Conservation (phyloP, 2,329 filamentous ascomycete genomes). For the Phaeosphaeriaceae sp. region DNA sequence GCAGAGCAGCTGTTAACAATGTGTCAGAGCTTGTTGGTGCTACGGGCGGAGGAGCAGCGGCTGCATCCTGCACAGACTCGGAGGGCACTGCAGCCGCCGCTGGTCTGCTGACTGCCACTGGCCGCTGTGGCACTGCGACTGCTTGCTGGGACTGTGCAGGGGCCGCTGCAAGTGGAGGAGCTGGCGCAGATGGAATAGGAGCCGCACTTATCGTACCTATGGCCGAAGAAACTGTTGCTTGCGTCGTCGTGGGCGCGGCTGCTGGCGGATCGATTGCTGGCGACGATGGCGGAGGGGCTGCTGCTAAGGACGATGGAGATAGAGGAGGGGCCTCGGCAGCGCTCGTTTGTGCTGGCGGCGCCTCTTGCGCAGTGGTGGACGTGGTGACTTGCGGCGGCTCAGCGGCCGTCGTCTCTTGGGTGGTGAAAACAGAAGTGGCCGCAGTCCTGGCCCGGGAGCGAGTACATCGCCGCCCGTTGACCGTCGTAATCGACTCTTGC, state of each 20-base stretch:
- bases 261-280: conserved; percentile 21
- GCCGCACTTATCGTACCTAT: conserved; percentile 44
- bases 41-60: conserved; percentile 19
- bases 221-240: conserved; percentile 36
- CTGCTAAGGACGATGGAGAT: conserved; percentile 17
- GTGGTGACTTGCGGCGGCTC: conserved; percentile 28
- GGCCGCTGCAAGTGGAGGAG: conserved; percentile 25
- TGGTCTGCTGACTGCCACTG: conserved; percentile 13
- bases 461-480: conserved; percentile 49
- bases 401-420: conserved; percentile 20
- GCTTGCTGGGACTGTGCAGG: conserved; percentile 26
- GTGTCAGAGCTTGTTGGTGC: conserved; percentile 41
- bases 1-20: conserved; percentile 30
- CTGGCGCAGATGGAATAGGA: conserved; percentile 31
- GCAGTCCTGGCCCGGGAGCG: conserved; percentile 45
- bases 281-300: conserved; percentile 1
- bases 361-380: conserved; percentile 26
- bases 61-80: conserved; percentile 13
- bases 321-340: conserved; percentile 21
- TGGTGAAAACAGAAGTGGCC: conserved; percentile 28
- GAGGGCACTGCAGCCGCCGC: conserved; percentile 16
- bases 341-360: conserved; percentile 31
- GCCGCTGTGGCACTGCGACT: conserved; percentile 5
- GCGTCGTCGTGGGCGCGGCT: conserved; percentile 29
- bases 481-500: conserved; percentile 45